Evolutionary conservation across 768 basidiomycete genomes (phyloP).

Genomic region (Coprinopsis marcescibilis): DNA sequence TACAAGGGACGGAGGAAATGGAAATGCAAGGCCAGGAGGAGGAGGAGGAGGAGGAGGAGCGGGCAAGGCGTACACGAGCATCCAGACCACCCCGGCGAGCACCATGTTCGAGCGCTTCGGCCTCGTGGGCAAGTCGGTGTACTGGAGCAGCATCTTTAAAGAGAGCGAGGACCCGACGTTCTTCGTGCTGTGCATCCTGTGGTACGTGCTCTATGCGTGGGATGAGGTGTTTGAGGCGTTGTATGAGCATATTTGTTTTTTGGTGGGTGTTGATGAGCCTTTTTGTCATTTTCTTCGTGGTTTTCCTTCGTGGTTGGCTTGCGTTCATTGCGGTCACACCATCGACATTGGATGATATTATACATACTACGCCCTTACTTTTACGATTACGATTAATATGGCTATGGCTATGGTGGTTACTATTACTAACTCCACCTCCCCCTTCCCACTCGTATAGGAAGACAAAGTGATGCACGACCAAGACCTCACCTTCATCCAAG

Average conservation of each 20-base stretch:
- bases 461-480: slow-evolving; percentile 24
- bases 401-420: too few species aligned
- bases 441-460: slow-evolving; percentile 41
- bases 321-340: too few species aligned
- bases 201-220: slow-evolving; percentile 59
- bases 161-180: slow-evolving; percentile 47
- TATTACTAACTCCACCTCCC: too few species aligned
- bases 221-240: slow-evolving; percentile 51
- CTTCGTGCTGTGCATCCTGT: slow-evolving; percentile 44
- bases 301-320: slow-evolving; percentile 9
- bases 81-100: slow-evolving; percentile 29
- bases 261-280: slow-evolving; percentile 26
- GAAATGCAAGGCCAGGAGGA: too few species aligned
- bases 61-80: slow-evolving; percentile 24
- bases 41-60: too few species aligned
- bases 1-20: too few species aligned
- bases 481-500: slow-evolving; percentile 35
- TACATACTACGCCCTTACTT: too few species aligned
- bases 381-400: too few species aligned
- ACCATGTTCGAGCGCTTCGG: slow-evolving; percentile 31
- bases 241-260: slow-evolving; percentile 42
- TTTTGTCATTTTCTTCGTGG: not conserved
- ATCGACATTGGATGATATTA: too few species aligned
- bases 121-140: slow-evolving; percentile 35
- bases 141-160: slow-evolving; percentile 40